Evolutionary conservation across 2,329 filamentous ascomycete genomes (phyloP).

Genomic region (Phyllosticta citriasiana): DNA sequence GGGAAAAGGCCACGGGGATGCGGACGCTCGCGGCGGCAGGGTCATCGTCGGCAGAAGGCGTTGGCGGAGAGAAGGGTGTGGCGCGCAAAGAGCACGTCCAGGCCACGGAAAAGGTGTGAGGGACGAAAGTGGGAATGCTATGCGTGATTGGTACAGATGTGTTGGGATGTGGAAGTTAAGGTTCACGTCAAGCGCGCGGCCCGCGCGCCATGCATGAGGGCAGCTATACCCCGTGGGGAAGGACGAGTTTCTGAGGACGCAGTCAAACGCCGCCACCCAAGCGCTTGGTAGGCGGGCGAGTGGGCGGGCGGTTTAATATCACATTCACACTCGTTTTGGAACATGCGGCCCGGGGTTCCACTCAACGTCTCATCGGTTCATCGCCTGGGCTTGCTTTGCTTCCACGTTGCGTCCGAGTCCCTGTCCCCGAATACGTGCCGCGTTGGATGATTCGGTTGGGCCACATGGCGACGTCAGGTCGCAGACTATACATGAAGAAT

Average conservation of each 20-base stretch:
- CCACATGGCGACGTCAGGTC: neutral
- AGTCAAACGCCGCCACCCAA: neutral
- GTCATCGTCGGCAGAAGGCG: neutral
- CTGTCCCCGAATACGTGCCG: neutral
- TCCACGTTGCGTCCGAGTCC: neutral
- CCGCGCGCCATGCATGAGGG: neutral
- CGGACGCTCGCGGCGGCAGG: neutral
- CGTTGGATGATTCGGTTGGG: neutral
- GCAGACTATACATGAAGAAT: neutral
- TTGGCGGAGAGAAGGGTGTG: conserved; percentile 1
- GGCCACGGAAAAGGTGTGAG: neutral
- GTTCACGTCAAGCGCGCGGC: neutral
- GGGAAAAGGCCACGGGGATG: conserved; percentile 5
- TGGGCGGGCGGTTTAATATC: neutral
- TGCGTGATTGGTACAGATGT: neutral
- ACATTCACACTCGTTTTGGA: neutral
- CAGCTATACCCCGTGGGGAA: neutral
- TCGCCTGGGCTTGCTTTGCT: neutral
- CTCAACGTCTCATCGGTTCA: neutral
- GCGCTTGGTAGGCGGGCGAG: neutral
- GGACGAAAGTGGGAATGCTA: neutral
- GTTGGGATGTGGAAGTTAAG: neutral
- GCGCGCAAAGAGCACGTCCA: neutral
- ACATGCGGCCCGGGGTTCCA: neutral
- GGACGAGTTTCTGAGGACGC: neutral